These are phyloP conservation scores for Urostyla sp. DNA, from an alignment of 73 alveolate species.

Conservation along the genomic window DNA sequence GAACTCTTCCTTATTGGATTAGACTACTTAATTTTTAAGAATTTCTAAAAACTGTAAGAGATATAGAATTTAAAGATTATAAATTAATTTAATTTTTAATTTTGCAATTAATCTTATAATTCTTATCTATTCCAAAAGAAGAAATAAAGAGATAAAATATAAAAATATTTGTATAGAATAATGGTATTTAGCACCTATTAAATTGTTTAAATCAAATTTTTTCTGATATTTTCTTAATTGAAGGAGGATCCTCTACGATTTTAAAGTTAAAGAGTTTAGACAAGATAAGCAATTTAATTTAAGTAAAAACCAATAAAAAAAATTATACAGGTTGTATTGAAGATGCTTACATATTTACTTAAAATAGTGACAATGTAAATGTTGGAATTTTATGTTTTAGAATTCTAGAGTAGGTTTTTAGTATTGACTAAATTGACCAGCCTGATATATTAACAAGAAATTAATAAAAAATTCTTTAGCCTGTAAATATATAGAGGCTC, in stretches of 20 bases:
- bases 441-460: neutral
- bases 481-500: neutral
- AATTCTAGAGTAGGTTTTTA: slow-evolving; percentile 12
- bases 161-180: neutral
- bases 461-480: neutral
- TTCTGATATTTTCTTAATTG: too few species aligned
- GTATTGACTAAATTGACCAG: neutral
- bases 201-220: slow-evolving; percentile 8
- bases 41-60: too few species aligned
- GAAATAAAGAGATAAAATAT: neutral
- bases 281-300: neutral
- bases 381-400: neutral
- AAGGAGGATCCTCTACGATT: too few species aligned
- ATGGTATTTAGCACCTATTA: neutral
- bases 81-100: neutral
- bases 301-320: neutral
- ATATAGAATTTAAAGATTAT: neutral
- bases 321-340: slow-evolving; percentile 17
- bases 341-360: neutral
- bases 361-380: neutral
- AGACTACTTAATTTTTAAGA: neutral
- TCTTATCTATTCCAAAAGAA: neutral
- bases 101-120: neutral
- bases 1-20: slow-evolving; percentile 45
- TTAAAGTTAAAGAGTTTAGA: neutral